Evolutionary conservation across 2,329 filamentous ascomycete genomes (phyloP), one percentile per base, ranked within the genome.

Genomic region (Didymella sp.): DNA sequence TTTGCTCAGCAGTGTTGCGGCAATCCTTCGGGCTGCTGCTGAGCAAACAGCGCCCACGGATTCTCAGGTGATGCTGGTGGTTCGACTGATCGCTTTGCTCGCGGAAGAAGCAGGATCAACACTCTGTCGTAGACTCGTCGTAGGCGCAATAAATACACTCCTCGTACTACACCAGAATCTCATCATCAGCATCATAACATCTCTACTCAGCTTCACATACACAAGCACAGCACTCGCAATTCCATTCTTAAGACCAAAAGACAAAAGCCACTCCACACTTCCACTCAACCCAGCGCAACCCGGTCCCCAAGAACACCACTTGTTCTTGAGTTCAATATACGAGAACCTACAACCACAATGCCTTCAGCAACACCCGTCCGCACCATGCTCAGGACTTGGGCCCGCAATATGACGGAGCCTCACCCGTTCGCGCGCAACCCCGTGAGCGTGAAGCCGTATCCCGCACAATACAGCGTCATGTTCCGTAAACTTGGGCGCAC

Each of bases 371-470:
- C 70, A 25, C 68, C 67, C 56, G 62, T 63, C 49, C 68, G 71
- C 58, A 43, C 61, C 52, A 70, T 76, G 62, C 64, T 74, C 62
- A 69, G 72, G 62, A 64, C 61, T 49, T 66, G 71, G 19, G 57
- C 73, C 22, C 67, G 66, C 57, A 63, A 69, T 59, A 70, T 76
- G 60, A 67, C 70, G 3, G 74, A 77, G 47, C 69, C 73, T 2
- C 74, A 76, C 60, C 74, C 74, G 5, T 72, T 72, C 53, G 68
- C 65, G 6, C 70, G 74, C 41, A 70, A 69, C 57, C 71, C 73
- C 1, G 49, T 68, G 1, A 62, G 66, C 51, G 57, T 62, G 25
- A 35, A 61, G 25, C 53, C 72, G 1, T 71, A 74, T 25, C 37
- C 69, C 9, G 65, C 70, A 35, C 61, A 67, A 35, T 69, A 61